Base-by-base conservation (phyloP, 2,329 filamentous ascomycete genomes). In the Diaporthe ilicicola region DNA sequence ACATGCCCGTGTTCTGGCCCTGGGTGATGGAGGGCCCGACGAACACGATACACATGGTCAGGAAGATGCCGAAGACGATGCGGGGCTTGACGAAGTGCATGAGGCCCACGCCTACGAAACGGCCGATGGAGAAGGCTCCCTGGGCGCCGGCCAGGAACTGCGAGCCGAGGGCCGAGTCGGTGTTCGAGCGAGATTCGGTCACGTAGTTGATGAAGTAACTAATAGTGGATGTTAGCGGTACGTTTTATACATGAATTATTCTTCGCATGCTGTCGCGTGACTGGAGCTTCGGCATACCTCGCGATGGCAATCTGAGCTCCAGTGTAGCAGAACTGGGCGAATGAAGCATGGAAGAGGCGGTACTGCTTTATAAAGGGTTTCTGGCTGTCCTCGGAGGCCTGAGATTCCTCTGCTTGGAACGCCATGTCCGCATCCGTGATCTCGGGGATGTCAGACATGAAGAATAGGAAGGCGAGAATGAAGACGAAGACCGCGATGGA, bases 241-340 rank as follows among this genome's bases (percentile, higher is more conserved):
- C 39, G 24, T 46, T 19, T 32, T 8, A 15, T 8, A 80, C 1
- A 34, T 19, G 24, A 15, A 6, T 24, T 22, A 27, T 7, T 8
- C 22, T 50, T 15, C 15, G 19, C 55, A 39, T 17, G 50, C 19
- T 37, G 42, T 55, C 19, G 46, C 48, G 27, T 29, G 7, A 17
- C 6, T 39, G 29, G 13, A 24, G 34, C 22, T 2, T 15, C 5
- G 8, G 67, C 74, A 50, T 53, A 77, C 44, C 80, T 80, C 1
- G 90, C 90, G 69, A 91, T 88, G 69, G 87, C 89, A 42, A 91
- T 84, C 78, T 95, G 93, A 0, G 92, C 89, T 59, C 93, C 93
- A 0, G 85, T 92, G 79, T 95, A 96, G 78, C 90, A 93, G 81
- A 95, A 95, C 75, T 95, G 93, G 0, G 92, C 91, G 75, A 91